Conservation (phyloP, 345 rosid species). For the Eucalyptus marginata region DNA sequence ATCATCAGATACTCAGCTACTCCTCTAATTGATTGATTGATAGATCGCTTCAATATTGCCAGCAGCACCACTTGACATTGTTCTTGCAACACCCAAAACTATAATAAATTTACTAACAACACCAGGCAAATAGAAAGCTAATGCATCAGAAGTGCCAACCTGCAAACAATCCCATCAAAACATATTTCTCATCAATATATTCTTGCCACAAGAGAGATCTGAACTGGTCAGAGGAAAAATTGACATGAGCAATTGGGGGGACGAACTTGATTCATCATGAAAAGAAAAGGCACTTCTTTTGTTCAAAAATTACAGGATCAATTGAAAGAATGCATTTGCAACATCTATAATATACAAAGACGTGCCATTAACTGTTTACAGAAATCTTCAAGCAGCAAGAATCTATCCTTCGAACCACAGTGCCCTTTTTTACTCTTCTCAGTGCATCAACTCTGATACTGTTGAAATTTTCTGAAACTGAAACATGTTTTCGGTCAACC, state of each 20-base stretch:
- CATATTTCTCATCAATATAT: neutral
- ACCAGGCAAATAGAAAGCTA: conserved; percentile 95
- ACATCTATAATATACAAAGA: neutral
- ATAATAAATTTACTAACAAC: conserved; percentile 72
- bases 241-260: neutral
- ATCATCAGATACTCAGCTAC: conserved; percentile 86
- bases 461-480: neutral
- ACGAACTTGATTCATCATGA: neutral
- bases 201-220: neutral
- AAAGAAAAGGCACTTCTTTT: neutral
- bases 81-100: conserved; percentile 61
- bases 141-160: conserved; percentile 81
- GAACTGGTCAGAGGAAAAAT: neutral
- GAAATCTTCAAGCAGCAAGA: neutral
- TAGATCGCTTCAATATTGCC: conserved; percentile 65
- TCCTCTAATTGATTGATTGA: conserved; percentile 63
- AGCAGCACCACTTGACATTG: conserved; percentile 85
- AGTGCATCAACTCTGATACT: neutral
- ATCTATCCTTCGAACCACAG: neutral
- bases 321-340: neutral
- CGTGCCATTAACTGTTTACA: neutral
- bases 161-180: conserved; percentile 5
- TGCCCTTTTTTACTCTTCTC: neutral
- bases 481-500: neutral
- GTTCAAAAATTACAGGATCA: neutral